These are phyloP conservation scores for Diphasiastrum complanatum DNA, from an alignment of 83 land plant species.

Conservation along the genomic window DNA sequence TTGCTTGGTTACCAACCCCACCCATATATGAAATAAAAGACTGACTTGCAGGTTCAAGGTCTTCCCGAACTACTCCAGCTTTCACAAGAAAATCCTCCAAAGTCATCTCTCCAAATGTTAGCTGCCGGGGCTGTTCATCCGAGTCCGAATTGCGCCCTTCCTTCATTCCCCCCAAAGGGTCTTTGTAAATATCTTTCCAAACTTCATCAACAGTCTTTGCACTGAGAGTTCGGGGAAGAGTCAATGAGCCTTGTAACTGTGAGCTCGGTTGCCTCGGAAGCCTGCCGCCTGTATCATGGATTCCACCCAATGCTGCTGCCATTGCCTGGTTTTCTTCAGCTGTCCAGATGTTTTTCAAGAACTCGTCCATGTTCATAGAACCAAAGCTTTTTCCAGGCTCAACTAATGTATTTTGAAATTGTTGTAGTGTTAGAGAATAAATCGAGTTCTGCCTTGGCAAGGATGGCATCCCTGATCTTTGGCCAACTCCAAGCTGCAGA, in stretches of 20 bases:
- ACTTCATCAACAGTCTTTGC: slow-evolving; percentile 39
- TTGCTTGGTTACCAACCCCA: slow-evolving; percentile 12
- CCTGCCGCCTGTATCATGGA: slow-evolving; percentile 7
- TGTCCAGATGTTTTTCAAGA: slow-evolving; percentile 37
- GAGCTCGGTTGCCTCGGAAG: slow-evolving; percentile 32
- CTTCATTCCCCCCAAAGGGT: neutral
- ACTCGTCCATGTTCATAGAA: slow-evolving; percentile 53
- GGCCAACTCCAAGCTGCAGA: slow-evolving; percentile 4
- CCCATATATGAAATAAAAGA: neutral
- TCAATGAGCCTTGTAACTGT: slow-evolving; percentile 23
- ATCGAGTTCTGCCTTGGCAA: slow-evolving; percentile 38
- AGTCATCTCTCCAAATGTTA: slow-evolving; percentile 36
- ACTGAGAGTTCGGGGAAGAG: slow-evolving; percentile 30
- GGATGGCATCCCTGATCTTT: neutral
- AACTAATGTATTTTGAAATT: slow-evolving; percentile 42
- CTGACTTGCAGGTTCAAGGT: neutral
- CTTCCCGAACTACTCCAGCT: slow-evolving; percentile 36
- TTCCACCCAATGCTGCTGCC: neutral
- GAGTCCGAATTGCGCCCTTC: slow-evolving; percentile 7
- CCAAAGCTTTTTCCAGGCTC: slow-evolving; percentile 41
- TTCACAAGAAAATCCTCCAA: slow-evolving; percentile 38
- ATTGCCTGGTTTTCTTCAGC: slow-evolving; percentile 26
- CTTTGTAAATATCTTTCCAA: slow-evolving; percentile 28
- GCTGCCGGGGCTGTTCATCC: slow-evolving; percentile 17
- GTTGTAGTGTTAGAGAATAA: slow-evolving; percentile 46